Evolutionary conservation across 2,329 filamentous ascomycete species (phyloP).

Genomic region (Alternaria dauci): DNA sequence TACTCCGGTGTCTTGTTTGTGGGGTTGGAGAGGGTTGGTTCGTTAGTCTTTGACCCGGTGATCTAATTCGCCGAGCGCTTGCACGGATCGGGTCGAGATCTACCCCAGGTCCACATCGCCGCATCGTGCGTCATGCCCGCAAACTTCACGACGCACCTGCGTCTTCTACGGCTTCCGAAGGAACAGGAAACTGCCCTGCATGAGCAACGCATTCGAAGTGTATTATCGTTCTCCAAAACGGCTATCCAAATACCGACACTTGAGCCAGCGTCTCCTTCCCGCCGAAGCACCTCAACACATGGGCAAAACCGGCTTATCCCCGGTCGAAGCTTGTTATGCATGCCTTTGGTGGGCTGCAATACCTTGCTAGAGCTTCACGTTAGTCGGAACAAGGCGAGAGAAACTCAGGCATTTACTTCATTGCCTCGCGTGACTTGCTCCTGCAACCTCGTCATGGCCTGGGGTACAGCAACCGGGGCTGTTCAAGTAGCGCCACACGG

Average conservation of each 20-base stretch:
- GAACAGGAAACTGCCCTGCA: too few relatives aligned
- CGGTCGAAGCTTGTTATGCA: neutral
- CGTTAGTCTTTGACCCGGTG: conserved; percentile 3
- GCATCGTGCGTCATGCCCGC: conserved; percentile 8
- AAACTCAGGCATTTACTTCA: neutral
- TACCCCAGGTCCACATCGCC: neutral
- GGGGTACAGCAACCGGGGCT: neutral
- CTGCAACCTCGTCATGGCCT: neutral
- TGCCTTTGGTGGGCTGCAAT: too few relatives aligned
- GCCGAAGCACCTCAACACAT: too few relatives aligned
- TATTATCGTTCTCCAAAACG: neutral
- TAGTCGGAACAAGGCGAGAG: neutral
- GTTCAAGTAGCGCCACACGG: neutral
- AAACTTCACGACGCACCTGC: neutral
- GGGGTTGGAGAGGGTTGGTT: conserved; percentile 6
- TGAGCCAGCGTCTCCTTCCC: too few relatives aligned
- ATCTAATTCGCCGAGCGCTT: conserved; percentile 3
- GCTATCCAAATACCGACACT: too few relatives aligned
- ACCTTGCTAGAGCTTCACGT: neutral
- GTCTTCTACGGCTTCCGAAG: neutral
- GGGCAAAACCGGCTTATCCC: neutral
- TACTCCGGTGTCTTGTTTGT: conserved; percentile 1
- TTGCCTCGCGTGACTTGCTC: neutral
- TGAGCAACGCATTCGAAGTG: neutral
- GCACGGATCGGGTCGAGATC: neutral